Evolutionary conservation across 441 rosid species (phyloP).

Genomic region (Pelargonium myrrhifolium): DNA sequence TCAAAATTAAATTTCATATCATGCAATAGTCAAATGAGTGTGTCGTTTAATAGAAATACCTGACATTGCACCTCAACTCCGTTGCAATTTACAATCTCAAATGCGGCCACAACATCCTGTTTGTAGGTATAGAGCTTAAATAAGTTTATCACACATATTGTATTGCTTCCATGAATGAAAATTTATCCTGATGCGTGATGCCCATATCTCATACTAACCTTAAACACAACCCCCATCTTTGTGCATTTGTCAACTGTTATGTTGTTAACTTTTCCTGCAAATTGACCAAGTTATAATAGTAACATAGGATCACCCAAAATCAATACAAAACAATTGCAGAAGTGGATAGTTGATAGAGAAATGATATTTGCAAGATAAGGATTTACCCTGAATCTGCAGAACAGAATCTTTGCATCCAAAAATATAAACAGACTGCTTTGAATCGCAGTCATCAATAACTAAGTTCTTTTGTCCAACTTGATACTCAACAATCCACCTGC

Average conservation of each 20-base stretch:
- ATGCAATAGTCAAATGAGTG: background rate
- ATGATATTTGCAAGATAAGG: background rate
- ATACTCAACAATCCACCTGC: conserved; percentile 94
- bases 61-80: conserved; percentile 95
- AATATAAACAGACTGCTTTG: conserved; percentile 82
- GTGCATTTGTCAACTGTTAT: conserved; percentile 92
- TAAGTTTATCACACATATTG: conserved; percentile 6
- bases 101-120: conserved; percentile 97
- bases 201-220: conserved; percentile 40
- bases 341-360: conserved; percentile 1
- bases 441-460: conserved; percentile 81
- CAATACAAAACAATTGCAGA: conserved; percentile 1
- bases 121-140: conserved; percentile 16
- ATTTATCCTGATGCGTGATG: background rate
- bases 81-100: conserved; percentile 85
- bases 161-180: conserved; percentile 9
- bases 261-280: conserved; percentile 90
- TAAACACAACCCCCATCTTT: conserved; percentile 83
- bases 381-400: conserved; percentile 81
- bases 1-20: background rate
- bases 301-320: background rate
- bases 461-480: conserved; percentile 79
- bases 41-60: conserved; percentile 35
- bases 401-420: conserved; percentile 97
- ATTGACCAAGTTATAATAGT: conserved; percentile 17